Base-by-base conservation (phyloP, 1,284 basidiomycete genomes). In the Inonotus obliquus region DNA sequence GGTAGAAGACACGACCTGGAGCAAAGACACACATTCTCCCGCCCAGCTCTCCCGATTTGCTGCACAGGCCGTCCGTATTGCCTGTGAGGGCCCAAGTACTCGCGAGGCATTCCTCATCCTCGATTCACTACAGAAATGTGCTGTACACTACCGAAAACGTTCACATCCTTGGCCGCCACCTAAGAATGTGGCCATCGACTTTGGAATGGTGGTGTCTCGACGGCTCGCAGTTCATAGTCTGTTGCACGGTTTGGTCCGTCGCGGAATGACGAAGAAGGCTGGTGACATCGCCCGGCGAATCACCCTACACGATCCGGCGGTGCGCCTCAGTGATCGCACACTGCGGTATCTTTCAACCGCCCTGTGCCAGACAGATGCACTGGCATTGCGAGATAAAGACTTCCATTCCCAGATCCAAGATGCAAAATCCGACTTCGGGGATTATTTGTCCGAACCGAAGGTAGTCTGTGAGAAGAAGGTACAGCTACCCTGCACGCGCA, bases 181-280 rank as follows among this genome's bases (percentile, higher is more conserved):
- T 14, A 27, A 39, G 25, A 44, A 38, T 25, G 54, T 59, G 10
- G 47, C 79, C 4, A 77, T 85, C 44, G 71, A 78, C 19, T 84
- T 86, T 65, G 76, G 77, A 47, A 71, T 71, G 39, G 70, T 76
- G 1, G 72, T 87, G 13, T 81, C 86, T 14, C 79, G 82, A 2
- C 82, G 81, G 21, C 74, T 90, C 2, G 73, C 84, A 17, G 78
- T 81, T 0, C 88, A 91, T 65, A 73, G 78, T 23, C 75, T 91
- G 44, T 66, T 91, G 11, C 89, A 91, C 60, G 77, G 78, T 37
- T 76, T 89, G 39, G 66, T 90, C 14, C 82, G 85, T 52, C 65
- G 73, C 6, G 81, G 84, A 0, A 70, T 78, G 58, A 61, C 72
- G 1, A 71, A 76, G 60, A 77, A 81, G 57, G 87, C 85, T 0